phyloP scores from a whole-genome alignment of 139 green algal genomes.

The Axilococcus clingmanii region DNA sequence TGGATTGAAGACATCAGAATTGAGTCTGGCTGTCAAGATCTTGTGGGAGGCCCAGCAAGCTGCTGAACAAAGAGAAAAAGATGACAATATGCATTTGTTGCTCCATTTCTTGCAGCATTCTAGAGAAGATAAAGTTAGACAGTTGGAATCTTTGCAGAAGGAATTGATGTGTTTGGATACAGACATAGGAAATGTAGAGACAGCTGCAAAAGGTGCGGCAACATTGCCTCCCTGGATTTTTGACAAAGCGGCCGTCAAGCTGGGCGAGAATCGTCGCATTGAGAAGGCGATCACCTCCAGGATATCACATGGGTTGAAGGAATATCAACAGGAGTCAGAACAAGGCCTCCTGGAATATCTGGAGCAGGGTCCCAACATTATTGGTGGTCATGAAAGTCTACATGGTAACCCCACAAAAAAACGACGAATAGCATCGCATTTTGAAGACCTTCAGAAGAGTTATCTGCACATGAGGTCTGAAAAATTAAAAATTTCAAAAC shows the following conservation, averaged over 20 bases:
- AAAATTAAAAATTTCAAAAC: background rate
- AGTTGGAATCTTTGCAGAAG: constrained; percentile 35
- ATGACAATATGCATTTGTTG: constrained; percentile 55
- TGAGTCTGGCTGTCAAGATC: too few species aligned
- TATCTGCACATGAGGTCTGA: constrained; percentile 40
- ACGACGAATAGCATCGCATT: constrained; percentile 52
- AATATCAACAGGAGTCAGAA: background rate
- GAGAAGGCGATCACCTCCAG: too few species aligned
- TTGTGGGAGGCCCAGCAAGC: constrained; percentile 11
- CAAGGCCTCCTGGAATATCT: constrained; percentile 5
- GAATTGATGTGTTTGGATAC: constrained; percentile 48
- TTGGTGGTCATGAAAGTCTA: too few species aligned
- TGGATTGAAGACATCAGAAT: background rate
- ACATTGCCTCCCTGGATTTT: background rate
- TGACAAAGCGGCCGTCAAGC: constrained; percentile 7
- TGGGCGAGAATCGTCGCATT: too few species aligned
- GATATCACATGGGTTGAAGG: too few species aligned
- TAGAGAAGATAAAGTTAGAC: constrained; percentile 28
- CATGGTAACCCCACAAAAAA: too few species aligned
- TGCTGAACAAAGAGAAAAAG: constrained; percentile 38
- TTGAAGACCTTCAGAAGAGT: constrained; percentile 58
- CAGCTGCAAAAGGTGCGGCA: background rate
- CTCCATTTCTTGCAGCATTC: constrained; percentile 57
- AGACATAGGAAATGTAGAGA: constrained; percentile 40
- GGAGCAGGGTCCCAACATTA: too few species aligned